Evolutionary conservation across 108 stramenopile genomes (phyloP), one percentile per base, ranked within the genome.

Genomic region (Chaetoceros tenuissimus): DNA sequence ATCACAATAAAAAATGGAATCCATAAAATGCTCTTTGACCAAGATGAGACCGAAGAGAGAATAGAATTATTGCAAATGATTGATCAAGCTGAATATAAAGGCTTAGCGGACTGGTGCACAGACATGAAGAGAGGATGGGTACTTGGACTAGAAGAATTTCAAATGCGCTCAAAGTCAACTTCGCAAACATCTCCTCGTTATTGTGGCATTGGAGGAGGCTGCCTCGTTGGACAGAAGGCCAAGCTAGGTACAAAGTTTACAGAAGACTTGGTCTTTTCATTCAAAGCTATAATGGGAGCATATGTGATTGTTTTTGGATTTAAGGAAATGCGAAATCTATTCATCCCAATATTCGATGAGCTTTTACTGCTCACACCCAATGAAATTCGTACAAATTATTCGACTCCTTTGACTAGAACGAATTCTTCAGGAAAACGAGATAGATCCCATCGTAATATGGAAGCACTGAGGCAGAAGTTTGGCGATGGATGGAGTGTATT

Each of bases 261-360:
- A 10, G 54, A 57, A 18, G 79, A 79, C 8, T 50, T 78, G 13
- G 46, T 55, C 2, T 85, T 80, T 63, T 71, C 77, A 8, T 69
- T 76, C 62, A 78, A 85, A 46, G 59, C 59, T 22, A 71, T 81
- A 17, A 27, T 74, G 23, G 84, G 84, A n/a, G 72, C 79, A 0
- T 48, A 81, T 23, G 75, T 64, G 16, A 60, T 81, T 3, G 63
- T 66, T 0, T 0, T 79, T 19, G 84, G 84, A 21, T 3, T 71
- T 18, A 57, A 81, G n/a, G 56, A 53, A 19, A 67, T 62, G 3
- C 79, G 84, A 78, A 31, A 10, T 24, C 52, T 65, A 26, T 1
- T 82, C 13, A 28, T 54, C 19, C 65, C 66, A 20, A 40, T 72
- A 1, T 82, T 82, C 57, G 57, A 63, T 44, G 81, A 82, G 52